Base-by-base conservation (phyloP, 177 flowering plant species). In the Tripterygium wilfordii region DNA sequence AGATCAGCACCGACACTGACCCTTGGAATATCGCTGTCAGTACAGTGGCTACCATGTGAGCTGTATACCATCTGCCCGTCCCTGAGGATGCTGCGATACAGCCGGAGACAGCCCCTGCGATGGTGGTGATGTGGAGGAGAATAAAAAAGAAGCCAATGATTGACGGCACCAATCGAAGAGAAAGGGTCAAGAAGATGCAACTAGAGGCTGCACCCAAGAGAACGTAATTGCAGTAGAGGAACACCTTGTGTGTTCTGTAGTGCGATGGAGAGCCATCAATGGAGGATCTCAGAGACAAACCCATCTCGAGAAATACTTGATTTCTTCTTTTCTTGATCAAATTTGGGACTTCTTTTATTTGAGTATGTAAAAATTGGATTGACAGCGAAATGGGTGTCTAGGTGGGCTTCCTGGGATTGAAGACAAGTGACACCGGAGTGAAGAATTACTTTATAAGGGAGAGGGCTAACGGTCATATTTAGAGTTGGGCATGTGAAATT, bases 21-120 rank as follows among this genome's bases (percentile, higher is more conserved):
- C 88, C 88, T 37, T 81, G 88, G 46, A 81, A 78, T n/a, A 81
- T 78, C 2, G 88, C 88, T 0, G 84, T 72, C 1, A 81, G 61
- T 10, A 76, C 80, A 0, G 88, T 70, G 17, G 68, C 57, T 46
- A 74, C 80, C 85, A 81, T 74, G 69, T 79, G 82, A 8, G 77
- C 73, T 0, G 54, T 78, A 49, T 76, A 78, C 82, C 84, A 76
- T 15, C 62, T 51, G 48, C 19, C 19, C 17, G 39, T 6, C 8
- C 33, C 12, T 12, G 33, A 30, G 33, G 33, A 6, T 7, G 33
- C 33, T 30, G 12, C 33, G 12, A 6, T 7, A 30, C 33, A 30
- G 12, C 33, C 33, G 8, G 33, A 30, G 33, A 30, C 33, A 12
- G 33, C 33, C 7, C 33, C 33, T 30, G 12, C 12, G 33, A 30